Evolutionary conservation across 2,329 filamentous ascomycete species (phyloP), one percentile per base, ranked within the genome.

Genomic region (Dactylonectria macrodidyma): DNA sequence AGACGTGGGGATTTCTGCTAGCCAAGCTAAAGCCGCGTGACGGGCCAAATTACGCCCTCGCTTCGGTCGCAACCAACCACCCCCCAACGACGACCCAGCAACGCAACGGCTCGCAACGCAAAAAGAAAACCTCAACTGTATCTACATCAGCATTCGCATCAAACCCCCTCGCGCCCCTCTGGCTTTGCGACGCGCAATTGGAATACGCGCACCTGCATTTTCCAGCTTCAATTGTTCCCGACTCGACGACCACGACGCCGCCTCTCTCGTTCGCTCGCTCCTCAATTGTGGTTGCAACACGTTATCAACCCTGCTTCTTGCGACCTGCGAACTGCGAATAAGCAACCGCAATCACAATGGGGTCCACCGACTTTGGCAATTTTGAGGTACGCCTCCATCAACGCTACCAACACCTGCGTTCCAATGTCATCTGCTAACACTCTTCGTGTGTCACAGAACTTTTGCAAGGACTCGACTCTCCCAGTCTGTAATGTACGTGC

Each of bases 401-500:
- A 59, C 57, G 36, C 48, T 47, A 59, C n/a, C 65, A 65, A 26
- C 62, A 58, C 36, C 44, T 51, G 47, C 33, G 59, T 57, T 48
- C 16, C 50, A 11, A 52, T 48, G 24, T 51, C 68, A 64, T 72
- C 65, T 67, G 70, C 76, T 78, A 71, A 78, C 67, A 62, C 65
- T 68, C 73, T 73, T 68, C 59, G 46, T 73, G 68, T 59, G 50
- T 55, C 66, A 78, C 77, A 95, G 93, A 84, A 92, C 79, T 95
- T 96, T 81, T 96, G 93, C 87, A 91, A 89, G 79, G 93, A 95
- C 84, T 93, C 93, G 76, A 95, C 93, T 65, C 86, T 95, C 76
- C 93, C 93, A 62, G 86, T 95, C 76, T 96, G 93, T 86, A 95
- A 95, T 87, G 93, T 95, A 88, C 77, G 92, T 88, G 61, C 26